Percentiles rank a stretch among this genome's conserved stretches.
phyloP scores from a whole-genome alignment of 2,329 filamentous ascomycete genomes.

The Ophiostoma sp. region DNA sequence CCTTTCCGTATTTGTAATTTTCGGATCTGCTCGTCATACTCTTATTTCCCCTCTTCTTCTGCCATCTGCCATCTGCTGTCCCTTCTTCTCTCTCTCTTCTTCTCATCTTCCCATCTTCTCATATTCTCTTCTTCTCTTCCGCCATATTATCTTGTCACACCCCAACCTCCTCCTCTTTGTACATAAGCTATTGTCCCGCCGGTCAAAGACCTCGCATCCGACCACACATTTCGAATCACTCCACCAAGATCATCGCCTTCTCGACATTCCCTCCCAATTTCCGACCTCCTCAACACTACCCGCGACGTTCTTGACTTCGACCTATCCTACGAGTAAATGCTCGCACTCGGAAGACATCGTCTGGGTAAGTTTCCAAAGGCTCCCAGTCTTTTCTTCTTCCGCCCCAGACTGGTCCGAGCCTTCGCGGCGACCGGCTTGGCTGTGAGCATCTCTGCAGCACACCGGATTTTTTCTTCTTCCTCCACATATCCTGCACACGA shows the following conservation, averaged over 20 bases:
- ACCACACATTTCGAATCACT: not conserved
- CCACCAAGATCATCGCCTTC: not conserved
- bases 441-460: not conserved
- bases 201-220: not conserved
- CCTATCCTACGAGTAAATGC: not conserved
- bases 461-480: not conserved
- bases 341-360: not conserved
- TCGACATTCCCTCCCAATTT: not conserved
- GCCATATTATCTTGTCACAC: not conserved
- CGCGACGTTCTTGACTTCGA: not conserved
- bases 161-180: not conserved
- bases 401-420: not conserved
- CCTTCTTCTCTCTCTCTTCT: constrained; percentile 2
- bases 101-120: not conserved
- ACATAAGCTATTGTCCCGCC: not conserved
- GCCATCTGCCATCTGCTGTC: not conserved
- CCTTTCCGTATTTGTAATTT: not conserved
- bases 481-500: not conserved
- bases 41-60: not conserved
- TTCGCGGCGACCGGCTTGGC: not conserved
- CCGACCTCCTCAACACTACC: not conserved
- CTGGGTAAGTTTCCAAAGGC: not conserved
- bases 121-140: not conserved
- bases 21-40: not conserved
- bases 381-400: not conserved